Evolutionary conservation across 192 early-diverging fungal genomes (phyloP).

Genomic region (Backusella morwellensis): DNA sequence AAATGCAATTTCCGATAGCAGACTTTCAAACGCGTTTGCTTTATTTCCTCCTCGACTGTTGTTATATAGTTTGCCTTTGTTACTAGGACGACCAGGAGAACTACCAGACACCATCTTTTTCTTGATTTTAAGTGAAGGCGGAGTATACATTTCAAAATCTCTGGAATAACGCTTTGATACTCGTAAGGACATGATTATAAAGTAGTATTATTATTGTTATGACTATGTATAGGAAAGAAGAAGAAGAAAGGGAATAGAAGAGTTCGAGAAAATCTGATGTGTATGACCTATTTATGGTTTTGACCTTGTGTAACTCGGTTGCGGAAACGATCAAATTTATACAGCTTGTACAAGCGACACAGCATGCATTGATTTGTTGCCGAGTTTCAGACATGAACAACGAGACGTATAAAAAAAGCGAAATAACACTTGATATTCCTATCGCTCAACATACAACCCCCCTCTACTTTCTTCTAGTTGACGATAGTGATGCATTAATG

Average conservation of each 20-base stretch:
- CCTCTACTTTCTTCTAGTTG: neutral
- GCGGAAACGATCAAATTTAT: neutral
- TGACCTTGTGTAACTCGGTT: neutral
- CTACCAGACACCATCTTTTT: neutral
- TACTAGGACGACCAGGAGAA: neutral
- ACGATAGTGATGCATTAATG: neutral
- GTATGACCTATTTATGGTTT: conserved; percentile 6
- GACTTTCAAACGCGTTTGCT: neutral
- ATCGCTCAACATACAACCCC: neutral
- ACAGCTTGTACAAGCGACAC: neutral
- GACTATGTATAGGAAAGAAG: neutral
- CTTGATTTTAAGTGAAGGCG: neutral
- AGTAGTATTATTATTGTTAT: neutral
- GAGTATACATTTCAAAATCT: neutral
- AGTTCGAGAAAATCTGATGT: neutral
- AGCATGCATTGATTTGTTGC: neutral
- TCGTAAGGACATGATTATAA: neutral
- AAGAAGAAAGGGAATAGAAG: neutral
- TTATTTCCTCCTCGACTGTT: neutral
- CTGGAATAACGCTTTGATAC: neutral
- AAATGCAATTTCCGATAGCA: conserved; percentile 4
- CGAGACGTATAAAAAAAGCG: neutral
- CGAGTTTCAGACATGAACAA: neutral
- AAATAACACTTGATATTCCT: neutral
- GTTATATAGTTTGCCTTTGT: neutral